Evolutionary conservation across 1,284 basidiomycete genomes (phyloP).

Genomic region (Chondrostereum purpureum): DNA sequence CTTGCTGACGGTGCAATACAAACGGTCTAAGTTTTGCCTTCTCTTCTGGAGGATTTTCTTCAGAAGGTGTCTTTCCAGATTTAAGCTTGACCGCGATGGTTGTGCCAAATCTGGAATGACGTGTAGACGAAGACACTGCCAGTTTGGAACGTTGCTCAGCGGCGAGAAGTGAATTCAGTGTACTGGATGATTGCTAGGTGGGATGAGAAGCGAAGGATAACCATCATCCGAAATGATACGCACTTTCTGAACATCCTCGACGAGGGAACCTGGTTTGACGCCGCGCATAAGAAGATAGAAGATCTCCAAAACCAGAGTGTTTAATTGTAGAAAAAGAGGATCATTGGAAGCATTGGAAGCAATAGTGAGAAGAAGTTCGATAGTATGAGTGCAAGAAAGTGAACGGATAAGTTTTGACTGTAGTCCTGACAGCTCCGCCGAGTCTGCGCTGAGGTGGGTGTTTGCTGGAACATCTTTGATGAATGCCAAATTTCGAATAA

Average conservation of each 20-base stretch:
- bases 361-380: conserved; percentile 78
- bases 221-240: conserved; percentile 15
- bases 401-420: conserved; percentile 73
- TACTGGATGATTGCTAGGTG: conserved; percentile 59
- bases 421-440: conserved; percentile 67
- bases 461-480: conserved; percentile 79
- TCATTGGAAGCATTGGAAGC: conserved; percentile 70
- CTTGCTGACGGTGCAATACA: conserved; percentile 80
- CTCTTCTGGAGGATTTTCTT: conserved; percentile 26
- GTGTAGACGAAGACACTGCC: conserved; percentile 57
- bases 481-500: conserved; percentile 85
- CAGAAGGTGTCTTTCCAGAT: conserved; percentile 28
- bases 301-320: conserved; percentile 85
- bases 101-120: conserved; percentile 92
- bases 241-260: conserved; percentile 66
- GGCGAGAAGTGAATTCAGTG: conserved; percentile 65
- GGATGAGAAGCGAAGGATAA: too few relatives aligned
- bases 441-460: conserved; percentile 63
- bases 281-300: conserved; percentile 83
- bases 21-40: conserved; percentile 35
- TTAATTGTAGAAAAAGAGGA: conserved; percentile 74
- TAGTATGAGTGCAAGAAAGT: conserved; percentile 66
- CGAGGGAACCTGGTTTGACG: conserved; percentile 57
- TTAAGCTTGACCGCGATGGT: conserved; percentile 77
- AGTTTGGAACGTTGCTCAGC: conserved; percentile 61